Evolutionary conservation across 495 filamentous ascomycete species (phyloP).

Genomic region (Thozetella sp.): DNA sequence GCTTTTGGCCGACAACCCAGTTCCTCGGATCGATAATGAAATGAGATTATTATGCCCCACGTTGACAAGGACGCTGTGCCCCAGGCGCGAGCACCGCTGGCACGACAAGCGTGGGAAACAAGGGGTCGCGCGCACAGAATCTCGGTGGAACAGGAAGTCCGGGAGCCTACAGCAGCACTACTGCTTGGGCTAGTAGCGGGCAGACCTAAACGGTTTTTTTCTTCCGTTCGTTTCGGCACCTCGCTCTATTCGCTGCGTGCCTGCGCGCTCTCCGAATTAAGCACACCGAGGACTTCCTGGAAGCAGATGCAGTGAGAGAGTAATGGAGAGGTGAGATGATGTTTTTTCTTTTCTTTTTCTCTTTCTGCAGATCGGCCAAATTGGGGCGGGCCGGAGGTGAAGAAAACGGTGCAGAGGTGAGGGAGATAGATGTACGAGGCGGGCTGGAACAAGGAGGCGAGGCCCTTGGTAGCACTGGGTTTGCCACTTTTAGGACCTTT

Average conservation of each 20-base stretch:
- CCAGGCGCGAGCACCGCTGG: conserved; percentile 4
- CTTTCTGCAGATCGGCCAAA: no score
- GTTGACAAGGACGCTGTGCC: conserved; percentile 9
- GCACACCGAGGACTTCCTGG: no score
- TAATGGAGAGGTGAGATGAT: no score
- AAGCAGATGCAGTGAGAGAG: no score
- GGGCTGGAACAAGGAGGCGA: background rate
- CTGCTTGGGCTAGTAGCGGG: background rate
- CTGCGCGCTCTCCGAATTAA: no score
- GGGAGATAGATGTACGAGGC: background rate
- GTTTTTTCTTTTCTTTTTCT: no score
- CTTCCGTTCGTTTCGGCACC: no score
- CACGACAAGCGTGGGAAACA: background rate
- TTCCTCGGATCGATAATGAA: conserved; percentile 28
- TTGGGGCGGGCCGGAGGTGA: no score
- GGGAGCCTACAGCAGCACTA: background rate
- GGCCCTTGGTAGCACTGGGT: background rate
- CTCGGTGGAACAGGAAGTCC: background rate
- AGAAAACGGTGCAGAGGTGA: no score
- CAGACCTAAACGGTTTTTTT: no score
- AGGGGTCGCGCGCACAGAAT: background rate
- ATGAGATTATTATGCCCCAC: conserved; percentile 18
- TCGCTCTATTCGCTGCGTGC: no score
- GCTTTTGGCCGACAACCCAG: conserved; percentile 18
- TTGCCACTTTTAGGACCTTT: conserved; percentile 1